Base-by-base conservation (phyloP, 2,329 filamentous ascomycete species). In the Dryadomyces quercivorus region DNA sequence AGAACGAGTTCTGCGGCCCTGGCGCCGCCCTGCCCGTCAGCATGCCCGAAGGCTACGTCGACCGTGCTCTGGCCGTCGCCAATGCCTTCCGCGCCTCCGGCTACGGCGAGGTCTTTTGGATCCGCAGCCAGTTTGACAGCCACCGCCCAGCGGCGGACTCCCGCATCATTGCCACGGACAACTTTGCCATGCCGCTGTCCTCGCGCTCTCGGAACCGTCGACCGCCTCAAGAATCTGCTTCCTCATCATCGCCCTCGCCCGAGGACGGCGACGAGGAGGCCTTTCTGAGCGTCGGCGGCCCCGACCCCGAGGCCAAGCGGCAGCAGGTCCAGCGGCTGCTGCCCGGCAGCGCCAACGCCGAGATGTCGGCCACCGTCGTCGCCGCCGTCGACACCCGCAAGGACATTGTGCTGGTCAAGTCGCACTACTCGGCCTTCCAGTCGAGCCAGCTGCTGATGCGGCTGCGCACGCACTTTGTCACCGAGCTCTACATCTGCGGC, bases 401-500 rank as follows among this genome's bases (percentile, higher is more conserved):
- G 45, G 81, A 85, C 58, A 63, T 75, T 46, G 65, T 72, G 48
- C 66, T 82, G 54, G 71, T 76, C 53, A 97, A 95, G 67, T 82
- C 82, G 5, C 80, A 88, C 61, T 97, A 97, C 68, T 97, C 93
- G 4, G 91, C 91, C 15, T 91, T 97, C 64, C 80, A 82, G 53
- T 81, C 80, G 9, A 88, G 85, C 0, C 77, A 80, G 50, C 74
- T 97, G 16, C 76, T 97, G 8, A 75, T 85, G 51, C 76, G 82
- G n/a, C 71, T 97, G 48, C 81, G 91, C n/a, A 82, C 83, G n/a
- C 86, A 84, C 59, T 84, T 96, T 60, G 82, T 95, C 56, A 95
- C 90, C 2, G 87, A 96, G 63, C 73, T 98, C 13, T 96, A 87
- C 68, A 80, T 97, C 22, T 94, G 88, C 63, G 93, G 93, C 21